phyloP scores from a whole-genome alignment of 768 basidiomycete species.

The Termitomyces sp. region DNA sequence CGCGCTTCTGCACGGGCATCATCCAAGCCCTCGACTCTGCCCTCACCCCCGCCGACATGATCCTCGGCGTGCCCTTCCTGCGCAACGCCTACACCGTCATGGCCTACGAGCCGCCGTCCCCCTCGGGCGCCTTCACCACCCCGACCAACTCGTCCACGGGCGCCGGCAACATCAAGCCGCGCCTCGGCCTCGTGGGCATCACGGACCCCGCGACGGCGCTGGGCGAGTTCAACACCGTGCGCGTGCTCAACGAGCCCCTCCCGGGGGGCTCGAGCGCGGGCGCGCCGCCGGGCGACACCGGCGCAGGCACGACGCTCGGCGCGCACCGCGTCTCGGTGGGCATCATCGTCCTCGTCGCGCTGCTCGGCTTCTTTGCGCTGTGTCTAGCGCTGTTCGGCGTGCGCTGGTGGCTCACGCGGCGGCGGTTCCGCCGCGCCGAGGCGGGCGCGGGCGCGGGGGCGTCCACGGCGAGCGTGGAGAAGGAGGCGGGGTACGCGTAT shows the following conservation, averaged over 20 bases:
- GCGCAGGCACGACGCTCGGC: constrained; percentile 10
- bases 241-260: constrained; percentile 62
- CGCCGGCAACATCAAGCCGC: constrained; percentile 26
- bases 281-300: background rate
- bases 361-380: constrained; percentile 53
- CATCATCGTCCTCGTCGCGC: constrained; percentile 54
- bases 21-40: constrained; percentile 52
- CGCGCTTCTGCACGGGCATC: constrained; percentile 51
- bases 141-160: background rate
- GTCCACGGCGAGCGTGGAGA: background rate
- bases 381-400: constrained; percentile 48
- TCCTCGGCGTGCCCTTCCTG: constrained; percentile 77
- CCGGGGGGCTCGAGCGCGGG: background rate
- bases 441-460: too few species aligned
- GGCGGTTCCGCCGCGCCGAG: constrained; percentile 20
- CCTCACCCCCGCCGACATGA: constrained; percentile 50
- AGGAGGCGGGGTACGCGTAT: constrained; percentile 33
- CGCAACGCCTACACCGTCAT: constrained; percentile 68
- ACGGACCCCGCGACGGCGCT: constrained; percentile 60
- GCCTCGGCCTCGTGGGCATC: constrained; percentile 57
- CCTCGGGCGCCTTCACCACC: background rate
- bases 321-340: constrained; percentile 52
- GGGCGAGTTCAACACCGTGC: constrained; percentile 63
- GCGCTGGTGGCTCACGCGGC: constrained; percentile 44
- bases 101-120: background rate